phyloP scores from a whole-genome alignment of 306 rosid genomes.

The Carpinus viminea region DNA sequence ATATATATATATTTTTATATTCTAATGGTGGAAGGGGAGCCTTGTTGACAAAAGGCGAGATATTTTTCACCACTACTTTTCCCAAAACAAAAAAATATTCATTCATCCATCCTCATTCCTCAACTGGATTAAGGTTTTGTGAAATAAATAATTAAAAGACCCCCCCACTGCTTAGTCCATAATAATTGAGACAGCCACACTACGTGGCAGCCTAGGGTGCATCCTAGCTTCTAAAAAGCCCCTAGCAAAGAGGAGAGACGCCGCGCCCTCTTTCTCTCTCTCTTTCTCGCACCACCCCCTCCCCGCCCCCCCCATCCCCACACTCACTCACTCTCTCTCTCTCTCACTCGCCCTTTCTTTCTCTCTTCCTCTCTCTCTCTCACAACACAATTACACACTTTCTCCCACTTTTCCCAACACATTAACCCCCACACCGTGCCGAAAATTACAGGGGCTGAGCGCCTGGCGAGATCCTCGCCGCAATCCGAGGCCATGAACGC shows the following conservation, averaged over 20 bases:
- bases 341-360: neutral
- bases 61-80: too few species aligned
- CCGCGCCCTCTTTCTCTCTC: constrained; percentile 4
- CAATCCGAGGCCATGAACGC: constrained; percentile 64
- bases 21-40: too few species aligned
- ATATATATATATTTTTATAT: too few species aligned
- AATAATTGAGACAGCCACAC: constrained; percentile 45
- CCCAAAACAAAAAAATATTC: too few species aligned
- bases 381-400: neutral
- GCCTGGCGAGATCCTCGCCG: constrained; percentile 25
- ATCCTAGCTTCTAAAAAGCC: constrained; percentile 52
- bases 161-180: constrained; percentile 29
- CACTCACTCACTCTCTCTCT: neutral
- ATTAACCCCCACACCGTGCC: constrained; percentile 19
- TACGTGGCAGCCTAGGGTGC: constrained; percentile 99
- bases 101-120: too few species aligned
- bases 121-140: neutral
- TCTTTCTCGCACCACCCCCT: neutral
- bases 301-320: neutral
- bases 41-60: too few species aligned
- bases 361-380: neutral
- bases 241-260: constrained; percentile 30
- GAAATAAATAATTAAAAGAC: neutral
- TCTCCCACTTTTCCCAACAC: neutral
- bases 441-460: constrained; percentile 2